Evolutionary conservation across 2,329 filamentous ascomycete species (phyloP).

Genomic region (Dactylellina sp.): DNA sequence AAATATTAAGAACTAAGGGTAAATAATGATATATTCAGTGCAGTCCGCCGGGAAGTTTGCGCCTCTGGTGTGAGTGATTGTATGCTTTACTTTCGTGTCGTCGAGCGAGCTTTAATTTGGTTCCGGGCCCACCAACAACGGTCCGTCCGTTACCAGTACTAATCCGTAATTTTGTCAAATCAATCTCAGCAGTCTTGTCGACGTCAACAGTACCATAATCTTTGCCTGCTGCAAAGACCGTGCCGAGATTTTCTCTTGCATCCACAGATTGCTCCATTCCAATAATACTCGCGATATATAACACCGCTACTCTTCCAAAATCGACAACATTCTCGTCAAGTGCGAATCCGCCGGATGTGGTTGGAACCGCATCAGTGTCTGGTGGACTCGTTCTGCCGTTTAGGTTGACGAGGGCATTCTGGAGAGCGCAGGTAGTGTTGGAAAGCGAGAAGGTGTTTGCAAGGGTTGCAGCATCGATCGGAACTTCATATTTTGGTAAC

Average conservation of each 20-base stretch:
- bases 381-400: constrained; percentile 66
- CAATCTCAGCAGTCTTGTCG: constrained; percentile 14
- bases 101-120: constrained; percentile 8
- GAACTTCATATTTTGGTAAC: constrained; percentile 77
- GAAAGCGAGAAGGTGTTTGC: constrained; percentile 79
- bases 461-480: constrained; percentile 76
- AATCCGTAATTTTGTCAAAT: constrained; percentile 43
- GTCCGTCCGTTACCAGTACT: constrained; percentile 30
- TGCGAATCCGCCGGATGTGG: constrained; percentile 59
- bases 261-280: constrained; percentile 59
- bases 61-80: constrained; percentile 23
- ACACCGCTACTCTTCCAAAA: constrained; percentile 73
- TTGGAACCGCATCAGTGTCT: constrained; percentile 45
- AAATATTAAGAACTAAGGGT: neutral
- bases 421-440: constrained; percentile 81
- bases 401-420: constrained; percentile 91
- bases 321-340: constrained; percentile 72
- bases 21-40: neutral
- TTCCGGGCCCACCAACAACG: constrained; percentile 25
- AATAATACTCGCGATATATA: constrained; percentile 70
- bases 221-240: constrained; percentile 27
- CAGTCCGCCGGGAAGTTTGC: constrained; percentile 18
- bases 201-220: constrained; percentile 40
- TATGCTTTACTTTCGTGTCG: neutral
- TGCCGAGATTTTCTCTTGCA: constrained; percentile 44